Evolutionary conservation across 108 stramenopile genomes (phyloP), one percentile per base, ranked within the genome.

Genomic region (Skeletonema grethae): DNA sequence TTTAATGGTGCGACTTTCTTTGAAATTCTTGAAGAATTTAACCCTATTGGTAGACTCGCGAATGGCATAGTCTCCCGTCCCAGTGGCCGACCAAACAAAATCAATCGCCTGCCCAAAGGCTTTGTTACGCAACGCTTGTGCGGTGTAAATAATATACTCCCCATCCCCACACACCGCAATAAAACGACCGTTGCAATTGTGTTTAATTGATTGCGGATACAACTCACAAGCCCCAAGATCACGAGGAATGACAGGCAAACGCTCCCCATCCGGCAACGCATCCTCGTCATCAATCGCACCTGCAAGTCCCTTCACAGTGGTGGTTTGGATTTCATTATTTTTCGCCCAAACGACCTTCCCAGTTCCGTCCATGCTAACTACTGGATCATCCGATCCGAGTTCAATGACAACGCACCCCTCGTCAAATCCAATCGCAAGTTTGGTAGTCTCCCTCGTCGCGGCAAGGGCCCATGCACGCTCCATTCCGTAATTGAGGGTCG

Each of bases 111-210:
- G 88, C 15, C 99, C 99, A 75, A 98, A 99, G 18, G 96, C 93
- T 82, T 99, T 99, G 92, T 97, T 97, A 50, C 98, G 77, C 43
- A 99, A 88, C 12, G 97, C 97, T 83, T 97, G 96, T 20, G 97
- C 84, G 7, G 99, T 99, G 84, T 99, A 99, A 70, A 99, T 98
- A 74, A 99, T 98, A 83, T 97, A 99, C 81, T 99, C 99, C n/a
- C 97, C 97, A 82, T 99, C 99, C 18, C 98, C 99, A 63, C 97
- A 97, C 8, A 98, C 98, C 61, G 94, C 93, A 45, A 98, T 79
- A 82, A 99, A 99, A 35, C 97, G 95, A 11, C 99, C 99, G 70
- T 99, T 99, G 88, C 97, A 97, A 83, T 99, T 99, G 89, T 99
- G 99, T 73, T 74, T 82, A 15, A 99, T 84, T 64, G 77, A 86